phyloP scores from a whole-genome alignment of 1,284 basidiomycete genomes.

The Fistulinella cinereoalba region DNA sequence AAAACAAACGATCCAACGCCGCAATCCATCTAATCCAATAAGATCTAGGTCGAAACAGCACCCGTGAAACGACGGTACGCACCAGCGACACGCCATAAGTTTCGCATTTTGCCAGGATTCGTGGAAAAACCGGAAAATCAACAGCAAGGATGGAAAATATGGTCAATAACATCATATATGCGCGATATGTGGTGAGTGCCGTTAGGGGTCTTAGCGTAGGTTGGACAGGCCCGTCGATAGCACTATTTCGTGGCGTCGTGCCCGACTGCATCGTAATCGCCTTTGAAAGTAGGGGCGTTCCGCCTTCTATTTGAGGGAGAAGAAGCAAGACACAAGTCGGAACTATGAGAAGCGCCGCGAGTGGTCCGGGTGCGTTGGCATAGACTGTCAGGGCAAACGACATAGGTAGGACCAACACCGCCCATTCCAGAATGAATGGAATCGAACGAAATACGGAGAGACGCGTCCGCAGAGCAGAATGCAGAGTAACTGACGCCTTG shows the following conservation, averaged over 20 bases:
- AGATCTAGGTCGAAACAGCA: too few species aligned
- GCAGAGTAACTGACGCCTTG: conserved; percentile 70
- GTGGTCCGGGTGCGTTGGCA: conserved; percentile 52
- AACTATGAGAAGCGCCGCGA: conserved; percentile 51
- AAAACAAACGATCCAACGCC: conserved; percentile 97
- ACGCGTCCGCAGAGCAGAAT: conserved; percentile 57
- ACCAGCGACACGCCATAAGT: conserved; percentile 91
- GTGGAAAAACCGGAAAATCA: conserved; percentile 92
- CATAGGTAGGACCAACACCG: conserved; percentile 70
- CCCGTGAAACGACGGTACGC: too few species aligned
- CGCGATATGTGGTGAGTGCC: conserved; percentile 85
- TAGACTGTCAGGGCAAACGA: conserved; percentile 78
- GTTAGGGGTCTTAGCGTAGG: conserved; percentile 46
- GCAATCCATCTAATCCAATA: conserved; percentile 80
- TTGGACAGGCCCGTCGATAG: conserved; percentile 3
- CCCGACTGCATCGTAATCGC: conserved; percentile 19
- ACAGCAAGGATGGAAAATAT: conserved; percentile 91
- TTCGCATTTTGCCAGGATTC: conserved; percentile 89
- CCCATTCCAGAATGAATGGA: conserved; percentile 57
- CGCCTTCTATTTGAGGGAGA: conserved; percentile 42
- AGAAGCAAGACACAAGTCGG: conserved; percentile 45
- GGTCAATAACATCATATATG: conserved; percentile 96
- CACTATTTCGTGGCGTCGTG: conserved; percentile 16
- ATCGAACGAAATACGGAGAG: conserved; percentile 36
- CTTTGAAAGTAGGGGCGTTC: conserved; percentile 50